These are phyloP conservation scores for Arctostaphylos glauca DNA, from an alignment of 148 eudicot genomes.

Conservation along the genomic window DNA sequence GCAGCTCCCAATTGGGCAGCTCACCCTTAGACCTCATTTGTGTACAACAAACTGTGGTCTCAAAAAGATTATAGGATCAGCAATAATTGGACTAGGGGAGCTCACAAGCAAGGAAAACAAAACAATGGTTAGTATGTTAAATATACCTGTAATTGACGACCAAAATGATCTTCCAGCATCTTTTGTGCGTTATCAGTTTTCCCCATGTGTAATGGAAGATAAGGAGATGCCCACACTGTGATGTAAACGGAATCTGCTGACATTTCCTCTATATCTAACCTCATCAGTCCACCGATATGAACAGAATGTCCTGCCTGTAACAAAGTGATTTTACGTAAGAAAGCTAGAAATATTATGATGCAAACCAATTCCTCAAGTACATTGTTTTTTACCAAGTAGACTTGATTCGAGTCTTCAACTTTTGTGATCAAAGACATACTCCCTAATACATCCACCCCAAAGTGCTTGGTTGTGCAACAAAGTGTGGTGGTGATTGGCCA, in stretches of 20 bases:
- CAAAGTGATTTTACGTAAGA: conserved; percentile 6
- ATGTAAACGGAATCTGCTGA: conserved; percentile 75
- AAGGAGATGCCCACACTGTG: conserved; percentile 91
- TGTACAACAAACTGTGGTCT: background rate
- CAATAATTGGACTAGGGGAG: background rate
- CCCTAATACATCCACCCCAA: background rate
- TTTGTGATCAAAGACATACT: background rate
- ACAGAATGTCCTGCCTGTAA: conserved; percentile 78
- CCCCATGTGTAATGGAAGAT: conserved; percentile 92
- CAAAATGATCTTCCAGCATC: conserved; percentile 74
- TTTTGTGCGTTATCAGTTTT: conserved; percentile 64
- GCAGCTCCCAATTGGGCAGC: background rate
- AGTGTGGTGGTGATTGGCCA: background rate
- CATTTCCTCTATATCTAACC: conserved; percentile 73
- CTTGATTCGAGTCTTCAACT: background rate
- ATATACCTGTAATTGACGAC: conserved; percentile 73
- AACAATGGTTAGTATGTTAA: background rate
- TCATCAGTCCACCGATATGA: conserved; percentile 87
- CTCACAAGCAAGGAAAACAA: background rate
- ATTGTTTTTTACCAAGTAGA: background rate
- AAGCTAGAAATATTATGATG: conserved; percentile 6
- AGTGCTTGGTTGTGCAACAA: background rate
- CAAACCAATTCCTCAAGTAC: background rate
- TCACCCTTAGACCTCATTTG: background rate
- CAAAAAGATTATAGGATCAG: background rate